Evolutionary conservation across 768 basidiomycete genomes (phyloP).

Genomic region (Tulasnella calospora): DNA sequence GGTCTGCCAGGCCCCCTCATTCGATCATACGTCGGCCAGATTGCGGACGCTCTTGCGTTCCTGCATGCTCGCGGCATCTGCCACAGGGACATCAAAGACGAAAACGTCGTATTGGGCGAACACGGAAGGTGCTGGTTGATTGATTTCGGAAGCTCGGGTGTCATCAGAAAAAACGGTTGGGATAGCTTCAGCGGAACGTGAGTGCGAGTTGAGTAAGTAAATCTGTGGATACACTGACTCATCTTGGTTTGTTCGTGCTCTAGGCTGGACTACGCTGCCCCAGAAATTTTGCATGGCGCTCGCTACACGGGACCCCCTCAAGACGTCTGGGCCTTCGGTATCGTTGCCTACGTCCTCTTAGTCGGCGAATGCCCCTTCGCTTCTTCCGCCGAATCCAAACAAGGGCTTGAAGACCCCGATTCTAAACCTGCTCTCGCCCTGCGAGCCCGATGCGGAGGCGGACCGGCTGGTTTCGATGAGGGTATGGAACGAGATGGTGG

Average conservation of each 20-base stretch:
- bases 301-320: constrained; percentile 94
- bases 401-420: constrained; percentile 51
- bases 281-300: constrained; percentile 92
- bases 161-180: constrained; percentile 79
- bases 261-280: constrained; percentile 90
- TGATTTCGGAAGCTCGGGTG: constrained; percentile 91
- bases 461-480: constrained; percentile 39
- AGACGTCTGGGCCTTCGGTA: constrained; percentile 97
- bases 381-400: constrained; percentile 86
- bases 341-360: constrained; percentile 91
- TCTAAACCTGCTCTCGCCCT: constrained; percentile 34
- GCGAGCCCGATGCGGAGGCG: constrained; percentile 27
- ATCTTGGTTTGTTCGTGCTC: not conserved
- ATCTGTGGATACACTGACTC: not conserved
- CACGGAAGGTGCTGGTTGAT: constrained; percentile 84
- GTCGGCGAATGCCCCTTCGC: constrained; percentile 89
- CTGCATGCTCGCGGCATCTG: constrained; percentile 89
- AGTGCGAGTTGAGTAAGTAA: constrained; percentile 38
- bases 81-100: constrained; percentile 97
- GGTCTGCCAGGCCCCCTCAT: constrained; percentile 72
- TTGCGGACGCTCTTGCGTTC: constrained; percentile 85
- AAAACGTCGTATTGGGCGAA: constrained; percentile 80
- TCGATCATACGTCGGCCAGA: constrained; percentile 84
- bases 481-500: constrained; percentile 81
- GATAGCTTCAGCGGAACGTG: constrained; percentile 91